Percentiles rank a stretch among this genome's conserved stretches.
Evolutionary conservation across 2,329 filamentous ascomycete species (phyloP).

Genomic region (Zymoseptoria brevis): DNA sequence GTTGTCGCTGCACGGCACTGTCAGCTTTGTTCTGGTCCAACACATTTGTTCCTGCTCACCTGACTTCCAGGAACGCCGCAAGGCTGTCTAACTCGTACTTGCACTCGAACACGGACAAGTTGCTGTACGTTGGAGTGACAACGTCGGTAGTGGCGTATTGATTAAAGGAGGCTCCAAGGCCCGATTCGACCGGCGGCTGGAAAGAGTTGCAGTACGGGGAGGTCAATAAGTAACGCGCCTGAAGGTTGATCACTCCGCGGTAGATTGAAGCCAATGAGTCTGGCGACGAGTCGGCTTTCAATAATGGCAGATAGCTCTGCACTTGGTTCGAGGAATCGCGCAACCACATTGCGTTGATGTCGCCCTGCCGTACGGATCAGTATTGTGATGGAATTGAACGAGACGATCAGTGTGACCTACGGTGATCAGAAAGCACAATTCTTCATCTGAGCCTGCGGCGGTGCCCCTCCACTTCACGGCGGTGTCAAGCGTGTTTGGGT

Average conservation of each 20-base stretch:
- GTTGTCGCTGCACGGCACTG: constrained; percentile 24
- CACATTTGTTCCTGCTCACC: constrained; percentile 12
- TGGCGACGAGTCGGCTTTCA: constrained; percentile 46
- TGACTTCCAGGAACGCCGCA: constrained; percentile 45
- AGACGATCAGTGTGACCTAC: constrained; percentile 15
- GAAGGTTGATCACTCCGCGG: constrained; percentile 63
- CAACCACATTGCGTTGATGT: constrained; percentile 51
- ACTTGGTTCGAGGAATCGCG: constrained; percentile 58
- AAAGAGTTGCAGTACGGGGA: constrained; percentile 50
- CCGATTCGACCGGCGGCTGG: constrained; percentile 44
- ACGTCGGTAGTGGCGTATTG: constrained; percentile 33
- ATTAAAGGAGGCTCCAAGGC: constrained; percentile 34
- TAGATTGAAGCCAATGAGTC: constrained; percentile 60
- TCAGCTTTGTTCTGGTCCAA: neutral
- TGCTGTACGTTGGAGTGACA: constrained; percentile 38
- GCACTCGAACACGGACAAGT: constrained; percentile 43
- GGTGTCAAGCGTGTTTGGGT: constrained; percentile 68
- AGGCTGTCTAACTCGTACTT: constrained; percentile 49
- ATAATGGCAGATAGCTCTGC: constrained; percentile 58
- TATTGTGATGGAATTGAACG: neutral
- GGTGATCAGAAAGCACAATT: constrained; percentile 54
- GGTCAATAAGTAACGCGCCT: constrained; percentile 58
- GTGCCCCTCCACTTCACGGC: constrained; percentile 61
- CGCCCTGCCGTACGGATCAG: constrained; percentile 23
- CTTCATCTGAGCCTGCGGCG: constrained; percentile 50